A percentile compares a stretch with the other conserved stretches of the same genome.
Evolutionary conservation across 164 flowering plant genomes (phyloP).

Genomic region (Tinospora cordifolia): DNA sequence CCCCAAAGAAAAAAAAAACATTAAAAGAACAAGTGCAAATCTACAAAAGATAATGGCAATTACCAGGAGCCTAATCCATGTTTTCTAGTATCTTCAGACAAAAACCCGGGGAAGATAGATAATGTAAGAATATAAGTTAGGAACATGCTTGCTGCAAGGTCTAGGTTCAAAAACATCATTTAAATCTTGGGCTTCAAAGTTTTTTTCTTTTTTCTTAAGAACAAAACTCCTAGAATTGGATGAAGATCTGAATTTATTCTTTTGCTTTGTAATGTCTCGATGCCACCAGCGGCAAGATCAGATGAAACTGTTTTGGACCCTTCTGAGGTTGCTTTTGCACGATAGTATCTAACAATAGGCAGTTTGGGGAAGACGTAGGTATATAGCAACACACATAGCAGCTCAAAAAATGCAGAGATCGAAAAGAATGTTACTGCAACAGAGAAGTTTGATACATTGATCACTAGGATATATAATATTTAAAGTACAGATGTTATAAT

Average conservation of each 20-base stretch:
- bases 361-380: constrained; percentile 31
- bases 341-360: constrained; percentile 35
- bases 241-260: constrained; percentile 8
- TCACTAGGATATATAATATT: neutral
- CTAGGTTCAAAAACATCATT: constrained; percentile 20
- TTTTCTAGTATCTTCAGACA: constrained; percentile 39
- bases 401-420: constrained; percentile 25
- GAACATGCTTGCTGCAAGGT: constrained; percentile 29
- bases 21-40: neutral
- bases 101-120: constrained; percentile 50
- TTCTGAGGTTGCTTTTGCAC: constrained; percentile 35
- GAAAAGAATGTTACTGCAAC: constrained; percentile 31
- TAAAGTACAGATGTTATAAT: neutral
- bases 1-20: neutral
- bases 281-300: constrained; percentile 38
- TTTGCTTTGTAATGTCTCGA: constrained; percentile 14
- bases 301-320: constrained; percentile 39
- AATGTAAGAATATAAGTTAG: constrained; percentile 33
- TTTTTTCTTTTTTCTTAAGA: neutral
- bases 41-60: neutral
- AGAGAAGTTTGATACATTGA: neutral
- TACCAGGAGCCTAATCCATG: constrained; percentile 35
- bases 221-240: neutral
- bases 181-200: neutral
- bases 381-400: constrained; percentile 32